Percentiles rank a stretch among this genome's conserved stretches.
phyloP scores from a whole-genome alignment of 2,329 filamentous ascomycete species.

The Cryphonectria carpinicola region DNA sequence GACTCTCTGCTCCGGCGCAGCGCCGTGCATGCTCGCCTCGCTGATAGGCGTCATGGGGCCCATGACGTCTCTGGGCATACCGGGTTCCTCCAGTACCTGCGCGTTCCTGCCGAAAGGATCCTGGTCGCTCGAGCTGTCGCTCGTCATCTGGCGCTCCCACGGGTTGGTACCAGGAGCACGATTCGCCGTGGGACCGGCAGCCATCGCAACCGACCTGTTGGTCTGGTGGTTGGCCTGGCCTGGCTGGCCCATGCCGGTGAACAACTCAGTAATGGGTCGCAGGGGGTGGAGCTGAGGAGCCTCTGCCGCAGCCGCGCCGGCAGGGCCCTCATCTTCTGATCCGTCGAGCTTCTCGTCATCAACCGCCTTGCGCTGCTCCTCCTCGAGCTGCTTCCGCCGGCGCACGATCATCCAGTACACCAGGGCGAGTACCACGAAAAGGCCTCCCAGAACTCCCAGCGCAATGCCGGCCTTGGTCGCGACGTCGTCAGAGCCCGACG shows the following conservation, averaged over 20 bases:
- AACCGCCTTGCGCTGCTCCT: conserved; percentile 50
- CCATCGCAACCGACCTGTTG: conserved; percentile 53
- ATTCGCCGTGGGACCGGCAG: conserved; percentile 37
- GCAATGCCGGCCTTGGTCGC: conserved; percentile 78
- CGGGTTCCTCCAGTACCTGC: conserved; percentile 41
- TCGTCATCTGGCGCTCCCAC: conserved; percentile 52
- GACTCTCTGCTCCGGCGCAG: conserved; percentile 16
- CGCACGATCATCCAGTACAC: conserved; percentile 72
- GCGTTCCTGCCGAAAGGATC: conserved; percentile 75
- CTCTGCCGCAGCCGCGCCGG: conserved; percentile 50
- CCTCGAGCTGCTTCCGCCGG: conserved; percentile 68
- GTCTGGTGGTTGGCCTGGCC: conserved; percentile 49
- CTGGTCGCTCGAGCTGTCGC: conserved; percentile 53
- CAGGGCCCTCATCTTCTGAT: conserved; percentile 41
- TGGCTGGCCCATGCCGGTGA: conserved; percentile 61
- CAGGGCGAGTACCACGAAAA: conserved; percentile 69
- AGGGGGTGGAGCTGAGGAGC: conserved; percentile 79
- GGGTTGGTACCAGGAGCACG: conserved; percentile 42
- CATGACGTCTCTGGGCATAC: conserved; percentile 17
- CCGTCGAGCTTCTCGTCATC: conserved; percentile 69
- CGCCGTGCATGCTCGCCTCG: conserved; percentile 23
- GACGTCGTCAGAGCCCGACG: conserved; percentile 34
- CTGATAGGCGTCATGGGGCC: conserved; percentile 25
- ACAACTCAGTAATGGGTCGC: conserved; percentile 82
- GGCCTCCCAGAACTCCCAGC: conserved; percentile 74